Evolutionary conservation across 768 basidiomycete genomes (phyloP).

Genomic region (Lentinula raphanica): DNA sequence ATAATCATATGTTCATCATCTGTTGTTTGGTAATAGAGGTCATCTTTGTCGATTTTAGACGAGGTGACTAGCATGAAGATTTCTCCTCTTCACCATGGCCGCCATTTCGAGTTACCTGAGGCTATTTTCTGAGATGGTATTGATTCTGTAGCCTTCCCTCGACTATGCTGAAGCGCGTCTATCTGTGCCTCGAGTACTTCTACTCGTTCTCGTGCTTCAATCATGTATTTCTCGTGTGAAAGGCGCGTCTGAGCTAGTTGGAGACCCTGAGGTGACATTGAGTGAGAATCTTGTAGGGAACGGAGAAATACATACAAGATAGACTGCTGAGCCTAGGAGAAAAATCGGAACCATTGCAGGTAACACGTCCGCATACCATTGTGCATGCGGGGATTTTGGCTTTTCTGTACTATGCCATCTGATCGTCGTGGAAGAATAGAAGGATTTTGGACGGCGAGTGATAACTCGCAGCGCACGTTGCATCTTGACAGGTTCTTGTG

Average conservation of each 20-base stretch:
- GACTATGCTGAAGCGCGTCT: slow-evolving; percentile 31
- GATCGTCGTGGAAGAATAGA: background rate
- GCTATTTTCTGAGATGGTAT: background rate
- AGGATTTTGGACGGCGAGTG: background rate
- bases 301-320: slow-evolving; percentile 49
- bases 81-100: background rate
- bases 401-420: slow-evolving; percentile 8
- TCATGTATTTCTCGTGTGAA: slow-evolving; percentile 67
- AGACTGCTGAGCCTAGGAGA: slow-evolving; percentile 73
- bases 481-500: background rate
- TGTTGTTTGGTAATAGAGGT: background rate
- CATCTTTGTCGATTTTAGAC: background rate
- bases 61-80: background rate
- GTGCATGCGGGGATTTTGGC: slow-evolving; percentile 46
- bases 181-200: slow-evolving; percentile 57
- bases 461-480: background rate
- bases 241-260: slow-evolving; percentile 58
- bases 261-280: slow-evolving; percentile 42
- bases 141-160: slow-evolving; percentile 12
- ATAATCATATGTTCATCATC: background rate
- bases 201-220: slow-evolving; percentile 52
- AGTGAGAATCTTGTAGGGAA: background rate
- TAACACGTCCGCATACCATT: slow-evolving; percentile 63
- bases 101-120: slow-evolving; percentile 5
- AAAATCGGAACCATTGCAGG: slow-evolving; percentile 79